These are phyloP conservation scores for Rhizophora apiculata DNA, from an alignment of 345 rosid genomes.

Conservation along the genomic window DNA sequence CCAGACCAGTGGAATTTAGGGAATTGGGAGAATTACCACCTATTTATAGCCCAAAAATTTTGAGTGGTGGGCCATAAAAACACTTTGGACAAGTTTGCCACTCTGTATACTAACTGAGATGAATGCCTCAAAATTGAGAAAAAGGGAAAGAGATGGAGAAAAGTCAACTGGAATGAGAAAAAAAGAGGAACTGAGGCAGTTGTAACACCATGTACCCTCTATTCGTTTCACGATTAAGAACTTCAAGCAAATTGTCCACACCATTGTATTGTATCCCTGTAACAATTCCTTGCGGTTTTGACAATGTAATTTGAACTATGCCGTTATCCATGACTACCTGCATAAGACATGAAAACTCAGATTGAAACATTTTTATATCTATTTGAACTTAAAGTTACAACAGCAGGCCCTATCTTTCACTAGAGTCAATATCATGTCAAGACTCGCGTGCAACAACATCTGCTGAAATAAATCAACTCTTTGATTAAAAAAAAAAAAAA, in stretches of 20 bases:
- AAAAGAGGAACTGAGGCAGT: not conserved
- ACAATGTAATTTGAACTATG: conserved; percentile 28
- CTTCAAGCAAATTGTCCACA: conserved; percentile 27
- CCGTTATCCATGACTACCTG: conserved; percentile 37
- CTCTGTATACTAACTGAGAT: too few relatives aligned
- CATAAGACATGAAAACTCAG: conserved; percentile 1
- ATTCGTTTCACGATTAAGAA: conserved; percentile 28
- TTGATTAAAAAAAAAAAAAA: conserved; percentile 5
- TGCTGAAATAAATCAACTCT: not conserved
- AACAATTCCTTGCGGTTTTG: conserved; percentile 31
- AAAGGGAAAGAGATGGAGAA: too few relatives aligned
- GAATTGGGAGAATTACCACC: not conserved
- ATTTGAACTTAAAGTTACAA: not conserved
- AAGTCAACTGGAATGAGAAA: not conserved
- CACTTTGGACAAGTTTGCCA: not conserved
- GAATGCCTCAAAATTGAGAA: too few relatives aligned
- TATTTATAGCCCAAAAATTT: not conserved
- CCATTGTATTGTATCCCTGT: conserved; percentile 31
- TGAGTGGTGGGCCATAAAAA: not conserved
- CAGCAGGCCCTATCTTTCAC: not conserved
- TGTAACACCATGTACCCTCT: conserved; percentile 23
- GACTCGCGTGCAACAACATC: not conserved
- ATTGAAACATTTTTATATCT: not conserved
- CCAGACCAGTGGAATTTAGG: not conserved
- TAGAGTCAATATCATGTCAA: not conserved